Base-by-base conservation (phyloP, 106 monocot genomes). In the Dendrobium catenatum region DNA sequence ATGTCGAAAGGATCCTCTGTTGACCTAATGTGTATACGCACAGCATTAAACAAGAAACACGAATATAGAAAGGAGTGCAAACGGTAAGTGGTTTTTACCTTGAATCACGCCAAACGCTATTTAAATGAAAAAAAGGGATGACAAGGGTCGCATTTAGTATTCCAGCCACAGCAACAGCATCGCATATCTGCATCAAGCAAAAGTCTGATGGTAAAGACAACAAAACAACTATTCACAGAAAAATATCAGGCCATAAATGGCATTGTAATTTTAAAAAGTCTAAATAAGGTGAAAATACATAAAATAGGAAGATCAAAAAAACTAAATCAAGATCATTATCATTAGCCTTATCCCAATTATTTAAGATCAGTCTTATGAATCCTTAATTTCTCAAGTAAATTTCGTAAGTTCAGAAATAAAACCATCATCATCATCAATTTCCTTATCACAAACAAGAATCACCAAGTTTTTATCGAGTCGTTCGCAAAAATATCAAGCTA, bases 101-200 rank as follows among this genome's bases (percentile, higher is more conserved):
- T 75, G 92, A 85, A 83, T 98, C 98, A 86, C 93, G 94, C 98
- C 98, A 98, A 80, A 98, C 98, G 80, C 98, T 98, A 77, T 98
- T 98, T 44, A 98, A 81, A 83, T 98, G 98, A 79, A 98, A 95
- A 58, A 79, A 82, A 54, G 98, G 98, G 19, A 87, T 88, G 49
- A 98, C 98, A 78, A 98, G 98, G 59, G 98, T 98, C 17, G 98
- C 91, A 87, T 98, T 98, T 51, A 98, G 83, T 81, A 95, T 76
- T 59, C 89, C 85, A 33, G 98, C 94, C 68, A 98, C 98, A 58
- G 98, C 95, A 80, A 98, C 95, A 76, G 98, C 98, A 85, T 98
- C 98, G 81, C 93, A 98, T 83, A 98, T 98, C 98, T 98, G 91
- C 73, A 82, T 27, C n/a, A 76, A 77, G 80, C 42, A 59, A 78